Evolutionary conservation across 1,284 basidiomycete species (phyloP), one percentile per base, ranked within the genome.

Genomic region (Ganoderma meredithae): DNA sequence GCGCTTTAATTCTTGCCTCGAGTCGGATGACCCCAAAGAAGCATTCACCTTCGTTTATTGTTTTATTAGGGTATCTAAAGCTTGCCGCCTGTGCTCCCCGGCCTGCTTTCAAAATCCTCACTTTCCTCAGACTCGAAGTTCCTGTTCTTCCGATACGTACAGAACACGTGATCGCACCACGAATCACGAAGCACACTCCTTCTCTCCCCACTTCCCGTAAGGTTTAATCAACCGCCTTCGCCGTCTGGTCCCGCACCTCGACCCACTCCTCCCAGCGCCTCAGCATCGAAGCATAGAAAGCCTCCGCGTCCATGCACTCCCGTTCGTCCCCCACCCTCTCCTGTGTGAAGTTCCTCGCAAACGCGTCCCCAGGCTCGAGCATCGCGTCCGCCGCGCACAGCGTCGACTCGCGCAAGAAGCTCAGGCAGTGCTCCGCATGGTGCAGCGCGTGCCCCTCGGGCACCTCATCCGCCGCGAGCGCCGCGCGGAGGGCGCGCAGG

Each of bases 381-480:
- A 80, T 81, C 15, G 76, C 63, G 61, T 83, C 81, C 60, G 80
- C 78, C 12, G 74, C 71, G 69, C 82, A 83, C 40, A 83, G 68
- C 19, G 80, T 76, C 33, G 77, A 75, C 72, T 82, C 80, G n/a
- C 69, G 62, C 17, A 75, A 39, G 44, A 71, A 69, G 67, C 69
- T 71, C 52, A 75, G 63, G 62, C 72, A 75, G 60, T 73, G 73
- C 44, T 74, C 72, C 25, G 44, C 62, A 31, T 70, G 69, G 60
- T 62, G 58, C 17, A 66, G 43, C n/a, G 55, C 33, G 0, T 49
- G 19, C 31, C 52, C 59, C 17, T 25, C 53, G 31, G 62, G 64
- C 4, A 41, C 62, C 27, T 52, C 64, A 36, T 66, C 71, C 22
- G 59, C 39, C 7, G 25, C 39, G 27, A 55, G 52, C 43, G 22